phyloP scores from a whole-genome alignment of 2,329 filamentous ascomycete genomes.

The Fusarium sp. region DNA sequence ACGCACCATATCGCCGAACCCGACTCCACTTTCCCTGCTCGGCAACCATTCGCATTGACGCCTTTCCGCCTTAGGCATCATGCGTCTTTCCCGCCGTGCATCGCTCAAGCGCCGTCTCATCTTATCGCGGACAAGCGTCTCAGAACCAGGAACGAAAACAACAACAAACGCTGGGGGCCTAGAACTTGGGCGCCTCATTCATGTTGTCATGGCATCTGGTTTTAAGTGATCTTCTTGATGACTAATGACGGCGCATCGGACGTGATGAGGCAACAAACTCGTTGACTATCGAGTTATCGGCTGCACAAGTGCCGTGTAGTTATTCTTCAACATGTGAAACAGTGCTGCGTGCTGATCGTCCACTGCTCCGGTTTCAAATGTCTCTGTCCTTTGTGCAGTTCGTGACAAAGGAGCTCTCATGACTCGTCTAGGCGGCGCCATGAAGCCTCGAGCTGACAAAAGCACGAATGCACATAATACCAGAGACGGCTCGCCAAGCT shows the following conservation, averaged over 20 bases:
- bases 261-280: background rate
- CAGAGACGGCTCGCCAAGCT: background rate
- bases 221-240: slow-evolving; percentile 2
- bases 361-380: background rate
- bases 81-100: slow-evolving; percentile 15
- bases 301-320: background rate
- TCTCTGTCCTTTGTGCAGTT: background rate
- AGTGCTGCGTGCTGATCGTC: background rate
- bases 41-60: slow-evolving; percentile 39
- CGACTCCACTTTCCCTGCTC: slow-evolving; percentile 42
- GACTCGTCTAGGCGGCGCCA: background rate
- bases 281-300: background rate
- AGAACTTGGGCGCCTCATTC: background rate
- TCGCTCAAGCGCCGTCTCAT: slow-evolving; percentile 32
- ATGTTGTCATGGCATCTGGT: slow-evolving; percentile 31
- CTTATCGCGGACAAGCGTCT: slow-evolving; percentile 27
- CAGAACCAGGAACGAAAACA: slow-evolving; percentile 30
- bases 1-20: slow-evolving; percentile 43
- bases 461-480: too few species aligned
- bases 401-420: background rate
- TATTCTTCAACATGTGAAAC: background rate
- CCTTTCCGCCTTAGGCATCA: slow-evolving; percentile 47
- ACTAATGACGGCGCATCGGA: background rate
- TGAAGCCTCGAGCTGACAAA: background rate
- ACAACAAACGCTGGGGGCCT: slow-evolving; percentile 13